Base-by-base conservation (phyloP, 2,329 filamentous ascomycete species). In the Pseudogymnoascus pannorum region DNA sequence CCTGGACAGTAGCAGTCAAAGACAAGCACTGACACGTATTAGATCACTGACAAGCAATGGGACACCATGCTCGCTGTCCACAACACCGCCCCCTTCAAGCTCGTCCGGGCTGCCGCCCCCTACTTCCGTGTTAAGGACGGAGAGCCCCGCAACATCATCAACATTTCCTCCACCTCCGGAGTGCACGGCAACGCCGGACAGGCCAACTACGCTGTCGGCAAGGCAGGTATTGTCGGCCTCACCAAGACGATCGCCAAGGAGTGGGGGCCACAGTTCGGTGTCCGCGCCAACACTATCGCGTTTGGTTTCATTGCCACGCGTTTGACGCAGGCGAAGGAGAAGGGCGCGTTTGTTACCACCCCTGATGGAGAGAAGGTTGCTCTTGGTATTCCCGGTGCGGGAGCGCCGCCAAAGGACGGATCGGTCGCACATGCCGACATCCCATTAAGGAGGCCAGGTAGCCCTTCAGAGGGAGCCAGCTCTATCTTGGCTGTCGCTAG, bases 221-320 rank as follows among this genome's bases (percentile, higher is more conserved):
- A 96, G 78, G 89, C 91, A 2, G 92, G 90, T 51, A 84, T 96
- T 12, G 84, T 84, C 9, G 92, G 92, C 5, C 81, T 96, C 62
- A 92, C 88, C 63, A 95, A 94, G 78, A 92, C 91, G 1, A 91
- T 96, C 71, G 91, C 91, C 2, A 95, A 96, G 77, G 87, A 96
- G 78, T 96, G 91, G 92, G 91, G 91, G 1, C 91, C 89, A 0
- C 75, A 79, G 36, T 96, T 92, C 68, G 91, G 91, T 59, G 91
- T 96, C 5, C 80, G 91, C 62, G 83, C 87, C 40, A 96, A 96
- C 74, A 91, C 90, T 2, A 80, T 96, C 59, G 91, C 91, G 4
- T 96, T 95, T 68, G 92, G 92, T 0, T 83, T 87, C 72, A 93
- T 96, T 66, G 77, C 84, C 68, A 96, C 92, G 0, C 79, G 92